Evolutionary conservation across 164 flowering plant genomes (phyloP).

Genomic region (Tinospora cordifolia): DNA sequence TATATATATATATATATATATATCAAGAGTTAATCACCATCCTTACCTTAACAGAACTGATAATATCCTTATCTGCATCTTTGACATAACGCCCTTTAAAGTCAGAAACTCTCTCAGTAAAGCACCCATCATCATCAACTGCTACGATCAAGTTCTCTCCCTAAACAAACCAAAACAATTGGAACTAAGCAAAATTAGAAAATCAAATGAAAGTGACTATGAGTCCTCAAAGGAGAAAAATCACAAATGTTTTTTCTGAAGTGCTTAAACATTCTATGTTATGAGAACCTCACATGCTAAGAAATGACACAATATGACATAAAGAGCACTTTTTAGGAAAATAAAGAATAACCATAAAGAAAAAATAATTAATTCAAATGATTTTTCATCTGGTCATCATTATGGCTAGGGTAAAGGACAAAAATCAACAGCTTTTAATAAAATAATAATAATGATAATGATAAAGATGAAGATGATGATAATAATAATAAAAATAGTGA

Average conservation of each 20-base stretch:
- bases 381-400: not conserved
- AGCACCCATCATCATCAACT: slow-evolving; percentile 96
- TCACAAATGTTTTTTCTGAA: not conserved
- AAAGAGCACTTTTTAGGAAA: not conserved
- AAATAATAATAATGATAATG: no score
- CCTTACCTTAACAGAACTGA: slow-evolving; percentile 61
- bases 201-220: slow-evolving; percentile 1
- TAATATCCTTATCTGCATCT: slow-evolving; percentile 85
- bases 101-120: slow-evolving; percentile 61
- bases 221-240: not conserved
- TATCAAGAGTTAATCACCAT: not conserved
- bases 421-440: no score
- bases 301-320: not conserved
- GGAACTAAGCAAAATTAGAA: not conserved
- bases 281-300: not conserved
- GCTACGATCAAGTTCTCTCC: slow-evolving; percentile 76
- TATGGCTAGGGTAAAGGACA: not conserved
- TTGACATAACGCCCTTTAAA: slow-evolving; percentile 78
- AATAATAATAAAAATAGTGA: no score
- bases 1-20: no score
- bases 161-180: slow-evolving; percentile 27
- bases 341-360: not conserved
- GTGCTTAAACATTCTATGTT: not conserved
- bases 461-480: no score
- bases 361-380: not conserved